Conservation (phyloP, 257 asterid genomes). For the Datura wrightii region DNA sequence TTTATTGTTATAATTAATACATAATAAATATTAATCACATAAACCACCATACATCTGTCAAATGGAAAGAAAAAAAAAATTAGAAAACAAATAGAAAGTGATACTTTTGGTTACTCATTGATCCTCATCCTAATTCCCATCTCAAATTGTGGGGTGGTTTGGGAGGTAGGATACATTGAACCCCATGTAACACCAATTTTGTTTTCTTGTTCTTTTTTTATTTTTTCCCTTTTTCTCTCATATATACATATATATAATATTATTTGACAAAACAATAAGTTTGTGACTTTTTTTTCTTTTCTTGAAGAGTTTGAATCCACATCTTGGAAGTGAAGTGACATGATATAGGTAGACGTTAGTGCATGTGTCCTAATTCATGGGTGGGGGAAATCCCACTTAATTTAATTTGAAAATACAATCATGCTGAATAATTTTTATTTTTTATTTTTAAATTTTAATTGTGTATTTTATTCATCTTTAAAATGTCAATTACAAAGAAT, state of each 20-base stretch:
- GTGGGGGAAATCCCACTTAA: neutral
- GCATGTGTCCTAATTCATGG: neutral
- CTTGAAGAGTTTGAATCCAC: neutral
- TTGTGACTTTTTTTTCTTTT: neutral
- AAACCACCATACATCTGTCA: neutral
- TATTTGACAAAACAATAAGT: neutral
- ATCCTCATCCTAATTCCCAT: neutral
- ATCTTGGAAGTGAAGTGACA: neutral
- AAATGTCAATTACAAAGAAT: too few relatives aligned
- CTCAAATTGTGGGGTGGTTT: slow-evolving; percentile 13
- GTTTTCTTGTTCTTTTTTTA: slow-evolving; percentile 14
- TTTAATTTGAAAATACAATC: neutral
- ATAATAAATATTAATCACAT: neutral
- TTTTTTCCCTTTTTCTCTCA: too few relatives aligned
- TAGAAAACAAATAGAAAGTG: neutral
- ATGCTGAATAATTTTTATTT: neutral
- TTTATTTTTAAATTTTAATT: too few relatives aligned
- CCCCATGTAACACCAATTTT: neutral
- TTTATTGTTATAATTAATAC: slow-evolving; percentile 4
- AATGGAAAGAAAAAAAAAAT: neutral
- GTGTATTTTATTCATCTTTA: too few relatives aligned
- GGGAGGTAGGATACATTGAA: slow-evolving; percentile 16
- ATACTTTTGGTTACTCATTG: neutral
- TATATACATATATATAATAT: too few relatives aligned
- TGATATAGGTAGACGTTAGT: neutral